phyloP scores from a whole-genome alignment of 2,329 filamentous ascomycete genomes.

The Neonectria magnoliae region DNA sequence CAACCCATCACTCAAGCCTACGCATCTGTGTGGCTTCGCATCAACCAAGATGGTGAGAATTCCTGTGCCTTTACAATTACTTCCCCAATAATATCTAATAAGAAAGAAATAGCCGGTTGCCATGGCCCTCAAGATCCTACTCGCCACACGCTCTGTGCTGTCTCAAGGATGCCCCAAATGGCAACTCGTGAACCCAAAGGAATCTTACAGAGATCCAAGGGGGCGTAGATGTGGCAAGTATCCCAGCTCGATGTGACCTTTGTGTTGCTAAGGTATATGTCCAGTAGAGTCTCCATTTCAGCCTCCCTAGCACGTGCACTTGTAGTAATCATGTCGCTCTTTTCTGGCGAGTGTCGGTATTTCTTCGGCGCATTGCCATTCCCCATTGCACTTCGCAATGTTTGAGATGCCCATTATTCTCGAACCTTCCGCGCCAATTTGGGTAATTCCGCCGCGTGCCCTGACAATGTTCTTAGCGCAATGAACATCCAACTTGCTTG shows the following conservation, averaged over 20 bases:
- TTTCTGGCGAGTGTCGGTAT: background rate
- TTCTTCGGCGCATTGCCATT: background rate
- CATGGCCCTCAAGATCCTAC: background rate
- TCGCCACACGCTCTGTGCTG: background rate
- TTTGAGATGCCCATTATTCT: no score
- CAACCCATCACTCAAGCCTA: background rate
- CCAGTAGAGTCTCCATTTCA: background rate
- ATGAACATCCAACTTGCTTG: no score
- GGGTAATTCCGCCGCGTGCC: no score
- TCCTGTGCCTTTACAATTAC: slow-evolving; percentile 9
- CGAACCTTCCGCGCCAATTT: no score
- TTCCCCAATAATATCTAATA: slow-evolving; percentile 12
- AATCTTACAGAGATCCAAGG: background rate
- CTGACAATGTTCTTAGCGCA: background rate
- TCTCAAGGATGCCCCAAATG: background rate
- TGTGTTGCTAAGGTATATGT: background rate
- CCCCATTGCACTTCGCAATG: no score
- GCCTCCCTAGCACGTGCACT: background rate
- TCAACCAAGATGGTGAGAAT: slow-evolving; percentile 18
- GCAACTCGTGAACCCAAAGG: background rate
- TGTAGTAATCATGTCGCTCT: background rate
- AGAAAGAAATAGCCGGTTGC: slow-evolving; percentile 13
- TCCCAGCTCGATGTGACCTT: background rate
- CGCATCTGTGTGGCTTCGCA: background rate
- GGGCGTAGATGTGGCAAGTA: background rate